Percentiles rank a stretch among this genome's conserved stretches.
phyloP scores from a whole-genome alignment of 164 flowering plant genomes.

The Echeveria elegans region DNA sequence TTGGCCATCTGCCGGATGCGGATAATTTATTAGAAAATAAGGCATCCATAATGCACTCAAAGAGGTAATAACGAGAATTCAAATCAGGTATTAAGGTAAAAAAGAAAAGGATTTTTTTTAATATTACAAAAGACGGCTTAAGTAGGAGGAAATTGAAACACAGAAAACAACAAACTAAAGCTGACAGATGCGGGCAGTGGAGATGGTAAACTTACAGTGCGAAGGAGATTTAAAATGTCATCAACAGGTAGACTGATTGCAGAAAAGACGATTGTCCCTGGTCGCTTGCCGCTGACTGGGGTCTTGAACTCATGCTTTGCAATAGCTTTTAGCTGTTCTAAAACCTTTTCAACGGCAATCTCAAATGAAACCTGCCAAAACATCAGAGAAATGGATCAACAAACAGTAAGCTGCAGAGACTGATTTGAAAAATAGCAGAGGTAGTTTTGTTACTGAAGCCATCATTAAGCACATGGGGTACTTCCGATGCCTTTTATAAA shows the following conservation, averaged over 20 bases:
- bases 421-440: neutral
- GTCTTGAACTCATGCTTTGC: slow-evolving; percentile 54
- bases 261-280: slow-evolving; percentile 71
- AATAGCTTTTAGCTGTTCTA: slow-evolving; percentile 52
- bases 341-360: slow-evolving; percentile 49
- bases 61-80: neutral
- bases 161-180: neutral
- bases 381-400: neutral
- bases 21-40: neutral
- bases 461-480: neutral
- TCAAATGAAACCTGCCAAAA: slow-evolving; percentile 77
- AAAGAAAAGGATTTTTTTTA: neutral
- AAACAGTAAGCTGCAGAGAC: neutral
- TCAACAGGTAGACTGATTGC: slow-evolving; percentile 66
- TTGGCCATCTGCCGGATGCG: slow-evolving; percentile 40
- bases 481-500: neutral
- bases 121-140: neutral
- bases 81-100: neutral
- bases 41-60: neutral
- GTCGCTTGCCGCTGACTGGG: slow-evolving; percentile 55
- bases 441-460: no score
- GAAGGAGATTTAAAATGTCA: slow-evolving; percentile 40
- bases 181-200: neutral
- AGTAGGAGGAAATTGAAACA: neutral
- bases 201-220: slow-evolving; percentile 29